A percentile compares a stretch with the other conserved stretches of the same genome.
Conservation (phyloP, 805 yeast genomes). For the Maudiozyma serrabonitensis region DNA sequence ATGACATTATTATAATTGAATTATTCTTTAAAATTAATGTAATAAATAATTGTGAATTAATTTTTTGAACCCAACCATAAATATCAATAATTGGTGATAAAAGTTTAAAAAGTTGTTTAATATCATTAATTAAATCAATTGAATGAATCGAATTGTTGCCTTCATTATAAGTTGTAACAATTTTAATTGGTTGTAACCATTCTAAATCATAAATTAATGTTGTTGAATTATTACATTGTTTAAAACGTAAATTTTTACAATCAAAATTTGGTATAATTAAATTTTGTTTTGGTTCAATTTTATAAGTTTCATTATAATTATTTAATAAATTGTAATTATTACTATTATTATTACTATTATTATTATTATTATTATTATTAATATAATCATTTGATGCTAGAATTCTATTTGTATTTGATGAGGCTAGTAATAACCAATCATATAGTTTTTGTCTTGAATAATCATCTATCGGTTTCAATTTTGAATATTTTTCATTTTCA, state of each 20-base stretch:
- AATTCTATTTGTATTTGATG: background rate
- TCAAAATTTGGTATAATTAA: background rate
- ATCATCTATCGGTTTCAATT: background rate
- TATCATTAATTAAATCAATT: constrained; percentile 1
- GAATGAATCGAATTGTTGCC: background rate
- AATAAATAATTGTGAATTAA: background rate
- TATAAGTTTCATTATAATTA: background rate
- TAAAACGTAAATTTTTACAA: background rate
- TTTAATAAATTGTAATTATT: too few relatives aligned
- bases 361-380: too few relatives aligned
- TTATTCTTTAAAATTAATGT: background rate
- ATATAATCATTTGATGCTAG: background rate
- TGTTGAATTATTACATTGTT: background rate
- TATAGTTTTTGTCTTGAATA: background rate
- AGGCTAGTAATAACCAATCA: background rate
- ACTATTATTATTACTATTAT: too few relatives aligned
- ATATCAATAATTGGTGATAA: background rate
- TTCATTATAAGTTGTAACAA: background rate
- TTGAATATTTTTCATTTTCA: background rate
- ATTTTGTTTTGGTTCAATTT: background rate
- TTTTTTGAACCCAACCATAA: background rate
- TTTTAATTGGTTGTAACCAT: background rate
- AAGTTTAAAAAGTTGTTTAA: background rate
- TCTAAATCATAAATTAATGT: background rate
- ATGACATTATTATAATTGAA: background rate